Evolutionary conservation across 2,329 filamentous ascomycete genomes (phyloP), one percentile per base, ranked within the genome.

Genomic region (Zymoseptoria crescenta): DNA sequence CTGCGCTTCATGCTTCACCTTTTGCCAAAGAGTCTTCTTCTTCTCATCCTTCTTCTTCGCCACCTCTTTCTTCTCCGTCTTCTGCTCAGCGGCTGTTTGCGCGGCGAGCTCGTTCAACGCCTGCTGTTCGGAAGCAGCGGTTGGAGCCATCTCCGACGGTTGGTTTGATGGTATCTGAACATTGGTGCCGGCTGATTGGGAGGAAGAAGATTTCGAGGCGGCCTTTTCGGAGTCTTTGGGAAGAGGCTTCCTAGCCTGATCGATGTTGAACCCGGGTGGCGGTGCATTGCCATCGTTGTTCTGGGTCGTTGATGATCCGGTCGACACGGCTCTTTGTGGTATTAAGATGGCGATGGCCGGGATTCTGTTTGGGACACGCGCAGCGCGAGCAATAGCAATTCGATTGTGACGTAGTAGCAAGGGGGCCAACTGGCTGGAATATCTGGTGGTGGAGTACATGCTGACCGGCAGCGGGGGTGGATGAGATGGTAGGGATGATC

Each of bases 241-340:
- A 53, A 94, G 78, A 10, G 91, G 89, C 73, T 91, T 93, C 82
- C 91, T 93, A 66, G 92, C 92, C 77, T 91, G 81, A 70, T 93
- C 87, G n/a, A 89, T 80, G 72, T 94, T 92, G 80, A 96, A 96
- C 28, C 92, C 92, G 13, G 91, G 92, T 59, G 92, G 92, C 51
- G 91, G 92, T 54, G 83, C 86, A 57, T 81, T 79, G 19, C 59
- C 62, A 51, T 68, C 65, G 55, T 54, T 56, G 55, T 60, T 57
- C 55, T 82, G 77, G 49, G 72, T 72, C 13, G 81, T 80, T 60
- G 80, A 79, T 10, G 81, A 80, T 63, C 86, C 82, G 52, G 84
- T 87, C 28, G 82, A 77, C 63, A 83, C 78, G 41, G 58, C 58
- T 62, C 73, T 72, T 58, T 81, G 75, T 3, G 82, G 81, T 20